phyloP scores from a whole-genome alignment of 2,329 filamentous ascomycete genomes.

The Penicillium sp. region DNA sequence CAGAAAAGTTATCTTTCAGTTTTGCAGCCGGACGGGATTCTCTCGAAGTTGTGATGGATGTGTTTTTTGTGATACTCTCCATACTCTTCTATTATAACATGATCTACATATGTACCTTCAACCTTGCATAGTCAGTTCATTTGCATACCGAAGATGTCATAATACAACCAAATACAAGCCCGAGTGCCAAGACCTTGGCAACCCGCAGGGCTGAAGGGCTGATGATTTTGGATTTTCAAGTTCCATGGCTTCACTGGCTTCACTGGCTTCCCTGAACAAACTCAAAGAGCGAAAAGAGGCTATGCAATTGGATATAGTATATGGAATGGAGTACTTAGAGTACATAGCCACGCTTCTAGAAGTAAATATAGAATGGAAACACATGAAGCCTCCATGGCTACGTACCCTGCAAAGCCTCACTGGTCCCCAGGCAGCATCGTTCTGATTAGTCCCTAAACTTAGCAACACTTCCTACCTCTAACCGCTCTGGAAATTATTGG shows the following conservation, averaged over 20 bases:
- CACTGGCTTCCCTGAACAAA: neutral
- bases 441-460: slow-evolving; percentile 16
- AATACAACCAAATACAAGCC: slow-evolving; percentile 9
- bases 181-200: slow-evolving; percentile 22
- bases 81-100: neutral
- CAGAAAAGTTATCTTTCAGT: too few species aligned
- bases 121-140: neutral
- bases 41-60: too few species aligned
- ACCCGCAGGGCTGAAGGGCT: slow-evolving; percentile 18
- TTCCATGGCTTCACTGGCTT: too few species aligned
- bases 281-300: neutral
- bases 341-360: neutral
- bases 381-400: neutral
- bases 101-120: neutral
- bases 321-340: neutral
- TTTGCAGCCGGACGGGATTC: too few species aligned
- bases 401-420: slow-evolving; percentile 1
- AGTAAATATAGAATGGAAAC: neutral
- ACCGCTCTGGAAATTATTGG: neutral
- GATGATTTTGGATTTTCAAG: neutral
- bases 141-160: too few species aligned
- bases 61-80: neutral
- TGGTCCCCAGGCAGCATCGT: slow-evolving; percentile 21
- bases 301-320: neutral
- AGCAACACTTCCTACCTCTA: slow-evolving; percentile 1